A percentile compares a stretch with the other conserved stretches of the same genome.
These are phyloP conservation scores for Endothia cerciana DNA, from an alignment of 2,329 filamentous ascomycete species.

Conservation along the genomic window DNA sequence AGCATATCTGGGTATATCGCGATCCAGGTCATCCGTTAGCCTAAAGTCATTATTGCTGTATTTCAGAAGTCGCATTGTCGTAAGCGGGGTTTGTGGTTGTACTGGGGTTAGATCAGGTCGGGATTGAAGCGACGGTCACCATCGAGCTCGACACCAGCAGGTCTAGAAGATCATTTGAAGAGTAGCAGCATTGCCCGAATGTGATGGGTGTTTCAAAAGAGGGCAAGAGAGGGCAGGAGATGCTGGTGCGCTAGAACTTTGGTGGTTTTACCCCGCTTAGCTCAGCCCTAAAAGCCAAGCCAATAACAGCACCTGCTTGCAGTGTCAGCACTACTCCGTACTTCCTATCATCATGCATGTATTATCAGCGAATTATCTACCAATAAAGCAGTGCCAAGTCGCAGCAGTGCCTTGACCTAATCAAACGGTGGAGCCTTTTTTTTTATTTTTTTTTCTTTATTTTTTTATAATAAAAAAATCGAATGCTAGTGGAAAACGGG, in stretches of 20 bases:
- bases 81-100: not conserved
- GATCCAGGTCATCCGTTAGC: slow-evolving; percentile 15
- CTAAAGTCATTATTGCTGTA: slow-evolving; percentile 6
- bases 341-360: not conserved
- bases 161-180: not conserved
- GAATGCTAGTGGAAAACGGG: too few species aligned
- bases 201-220: not conserved
- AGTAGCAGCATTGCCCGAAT: not conserved
- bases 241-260: not conserved
- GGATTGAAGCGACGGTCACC: not conserved
- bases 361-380: too few species aligned
- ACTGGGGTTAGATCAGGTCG: not conserved
- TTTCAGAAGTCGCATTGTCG: slow-evolving; percentile 22
- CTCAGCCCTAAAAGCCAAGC: not conserved
- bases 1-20: slow-evolving; percentile 23
- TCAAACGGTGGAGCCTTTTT: too few species aligned
- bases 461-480: too few species aligned
- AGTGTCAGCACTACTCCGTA: not conserved
- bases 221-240: not conserved
- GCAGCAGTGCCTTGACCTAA: too few species aligned
- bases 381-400: too few species aligned
- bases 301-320: not conserved
- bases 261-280: not conserved
- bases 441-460: too few species aligned
- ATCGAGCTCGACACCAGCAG: not conserved